A percentile compares a stretch with the other conserved stretches of the same genome.
phyloP scores from a whole-genome alignment of 31 red algal genomes.

The Odonthalia washingtoniensis region DNA sequence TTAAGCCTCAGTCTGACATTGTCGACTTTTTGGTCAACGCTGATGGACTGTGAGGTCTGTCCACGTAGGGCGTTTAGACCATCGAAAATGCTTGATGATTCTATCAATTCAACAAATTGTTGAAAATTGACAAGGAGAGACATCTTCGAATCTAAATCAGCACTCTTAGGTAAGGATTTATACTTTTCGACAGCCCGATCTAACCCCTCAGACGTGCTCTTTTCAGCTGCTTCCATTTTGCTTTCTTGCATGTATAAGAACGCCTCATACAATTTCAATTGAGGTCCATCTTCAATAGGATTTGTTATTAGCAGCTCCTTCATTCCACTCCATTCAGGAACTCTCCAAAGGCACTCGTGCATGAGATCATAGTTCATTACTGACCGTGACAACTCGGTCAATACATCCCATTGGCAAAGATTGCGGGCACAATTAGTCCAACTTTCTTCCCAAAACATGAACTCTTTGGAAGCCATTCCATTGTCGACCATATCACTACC shows the following conservation, averaged over 20 bases:
- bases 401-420: conserved; percentile 96
- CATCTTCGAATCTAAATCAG: conserved; percentile 55
- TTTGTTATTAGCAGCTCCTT: conserved; percentile 90
- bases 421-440: conserved; percentile 95
- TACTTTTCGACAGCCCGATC: conserved; percentile 71
- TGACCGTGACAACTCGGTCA: conserved; percentile 93
- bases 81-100: conserved; percentile 83
- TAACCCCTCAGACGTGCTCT: conserved; percentile 61
- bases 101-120: conserved; percentile 97
- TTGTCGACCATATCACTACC: not conserved
- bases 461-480: conserved; percentile 33
- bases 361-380: conserved; percentile 84
- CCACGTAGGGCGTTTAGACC: conserved; percentile 87
- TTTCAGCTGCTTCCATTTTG: conserved; percentile 84
- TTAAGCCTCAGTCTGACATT: conserved; percentile 80
- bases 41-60: conserved; percentile 60
- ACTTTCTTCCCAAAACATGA: conserved; percentile 90
- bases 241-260: conserved; percentile 96
- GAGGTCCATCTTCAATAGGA: conserved; percentile 83
- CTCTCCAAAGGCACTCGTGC: conserved; percentile 97
- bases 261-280: conserved; percentile 89
- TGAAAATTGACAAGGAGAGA: conserved; percentile 84
- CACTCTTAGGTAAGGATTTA: conserved; percentile 69
- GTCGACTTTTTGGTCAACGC: conserved; percentile 88
- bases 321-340: conserved; percentile 94